Evolutionary conservation across 768 basidiomycete genomes (phyloP), one percentile per base, ranked within the genome.

Genomic region (Naganishia friedmannii): DNA sequence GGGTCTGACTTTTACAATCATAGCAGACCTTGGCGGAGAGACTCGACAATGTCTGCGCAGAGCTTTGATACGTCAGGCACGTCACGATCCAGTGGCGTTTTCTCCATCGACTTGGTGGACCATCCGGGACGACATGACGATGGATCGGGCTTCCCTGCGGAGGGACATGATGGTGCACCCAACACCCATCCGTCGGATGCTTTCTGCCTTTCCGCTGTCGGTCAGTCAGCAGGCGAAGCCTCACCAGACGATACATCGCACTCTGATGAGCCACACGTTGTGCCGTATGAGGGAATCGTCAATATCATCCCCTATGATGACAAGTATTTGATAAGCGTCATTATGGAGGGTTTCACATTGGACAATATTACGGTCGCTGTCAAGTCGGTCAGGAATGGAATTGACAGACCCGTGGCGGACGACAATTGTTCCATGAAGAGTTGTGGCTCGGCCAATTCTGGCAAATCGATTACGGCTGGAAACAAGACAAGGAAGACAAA

Each of bases 361-460:
- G 70, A 72, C 9, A 66, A 72, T 53, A 72, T 72, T 26, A 72
- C 70, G 21, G 67, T 72, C 34, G 70, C 70, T 0, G 51, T 72
- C 51, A 72, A 72, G 58, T 60, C 56, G 28, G 56, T 67, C 28
- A 58, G 57, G 32, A 58, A 58, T 32, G 57, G 57, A 5, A 58
- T 58, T 15, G 57, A 58, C 9, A 21, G n/a, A 26, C 26, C n/a
- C 26, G 31, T 53, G 13, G 53, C 29, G 34, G 29, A 67, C 13
- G 66, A 54, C 19, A 54, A 26, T 5, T 53, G n/a, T 17, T 53
- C 46, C 4, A 26, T 39, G 7, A 45, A 46, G 39, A 45, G 34
- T 37, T 45, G 3, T n/a, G 53, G 54, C 12, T 42, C 34, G 4
- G 9, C 23, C 13, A 68, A 53, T 28, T 56, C 53, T 37, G 32